phyloP scores from a whole-genome alignment of 768 basidiomycete species.

The Pisolithus tinctorius region DNA sequence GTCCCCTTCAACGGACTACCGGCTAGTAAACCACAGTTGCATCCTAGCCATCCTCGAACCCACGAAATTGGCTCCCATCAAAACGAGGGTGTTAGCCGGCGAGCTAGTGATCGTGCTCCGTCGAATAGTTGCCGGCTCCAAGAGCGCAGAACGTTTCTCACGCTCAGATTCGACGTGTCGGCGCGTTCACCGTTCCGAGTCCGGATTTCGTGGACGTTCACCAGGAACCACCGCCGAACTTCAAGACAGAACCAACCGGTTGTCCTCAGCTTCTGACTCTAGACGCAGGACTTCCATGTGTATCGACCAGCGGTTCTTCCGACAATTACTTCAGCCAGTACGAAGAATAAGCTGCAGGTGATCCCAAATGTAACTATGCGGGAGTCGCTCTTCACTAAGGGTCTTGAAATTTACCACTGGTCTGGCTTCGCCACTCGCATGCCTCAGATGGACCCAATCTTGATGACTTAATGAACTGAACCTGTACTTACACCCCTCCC shows the following conservation, averaged over 20 bases:
- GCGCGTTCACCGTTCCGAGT: too few relatives aligned
- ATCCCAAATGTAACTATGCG: too few relatives aligned
- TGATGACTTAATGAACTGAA: too few relatives aligned
- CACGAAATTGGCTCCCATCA: neutral
- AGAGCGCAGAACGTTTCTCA: neutral
- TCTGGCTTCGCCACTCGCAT: too few relatives aligned
- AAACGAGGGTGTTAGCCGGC: neutral
- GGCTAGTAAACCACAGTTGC: slow-evolving; percentile 3
- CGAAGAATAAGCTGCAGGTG: too few relatives aligned
- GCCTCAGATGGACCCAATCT: too few relatives aligned
- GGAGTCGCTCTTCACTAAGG: too few relatives aligned
- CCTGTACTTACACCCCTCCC: neutral
- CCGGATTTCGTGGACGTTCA: neutral
- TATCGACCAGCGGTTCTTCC: neutral
- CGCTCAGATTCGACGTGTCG: neutral
- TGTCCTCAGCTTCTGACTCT: neutral
- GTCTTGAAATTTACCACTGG: too few relatives aligned
- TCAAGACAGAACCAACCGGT: neutral
- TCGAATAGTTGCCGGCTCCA: neutral
- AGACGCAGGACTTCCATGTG: neutral
- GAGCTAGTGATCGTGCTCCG: neutral
- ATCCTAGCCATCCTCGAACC: neutral
- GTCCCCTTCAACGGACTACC: slow-evolving; percentile 1
- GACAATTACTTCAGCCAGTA: neutral
- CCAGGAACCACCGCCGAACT: neutral